Base-by-base conservation (phyloP, 768 basidiomycete species). In the Agaricus blazei region DNA sequence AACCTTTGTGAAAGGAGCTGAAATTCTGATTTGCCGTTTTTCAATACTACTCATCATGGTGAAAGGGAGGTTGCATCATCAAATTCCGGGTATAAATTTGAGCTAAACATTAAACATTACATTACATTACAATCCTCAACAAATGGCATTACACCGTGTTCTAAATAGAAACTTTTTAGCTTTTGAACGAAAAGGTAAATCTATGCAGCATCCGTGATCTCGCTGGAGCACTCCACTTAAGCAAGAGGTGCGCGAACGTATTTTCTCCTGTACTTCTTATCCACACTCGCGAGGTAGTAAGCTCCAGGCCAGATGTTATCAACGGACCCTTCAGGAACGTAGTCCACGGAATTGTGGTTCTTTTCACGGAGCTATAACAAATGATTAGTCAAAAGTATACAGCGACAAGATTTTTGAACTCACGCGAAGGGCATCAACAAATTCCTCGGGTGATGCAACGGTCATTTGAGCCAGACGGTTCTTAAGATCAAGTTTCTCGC, bases 301-400 rank as follows among this genome's bases (percentile, higher is more conserved):
- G 88, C 77, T 44, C 94, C 94, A 3, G 90, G 87, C 90, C 92
- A 94, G 70, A 99, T 88, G 80, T 97, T 88, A 58, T 94, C 90
- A 56, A 94, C 70, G 24, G 84, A 85, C 45, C 97, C 97, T 49
- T 82, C 78, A 11, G 97, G 97, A 3, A 81, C 81, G 76, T 90
- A 99, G 62, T 84, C 77, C 26, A 79, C 83, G 14, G 91, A 84
- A 64, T 95, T 96, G 80, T 98, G 94, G 79, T 95, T 96, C 74
- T 90, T 87, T 75, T 98, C 96, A 41, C 96, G 91, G 50, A 98
- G 85, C 94, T 11, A 29, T n/a, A 26, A 51, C 46, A 43, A 46
- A 43, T 28, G 46, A 56, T 54, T 24, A 45, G 56, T 4, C 40
- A n/a, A 46, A n/a, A 26, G 60, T n/a, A 60, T 51, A 24, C 8